These are phyloP conservation scores for Ustilago nuda DNA, from an alignment of 1,284 basidiomycete species.

Conservation along the genomic window DNA sequence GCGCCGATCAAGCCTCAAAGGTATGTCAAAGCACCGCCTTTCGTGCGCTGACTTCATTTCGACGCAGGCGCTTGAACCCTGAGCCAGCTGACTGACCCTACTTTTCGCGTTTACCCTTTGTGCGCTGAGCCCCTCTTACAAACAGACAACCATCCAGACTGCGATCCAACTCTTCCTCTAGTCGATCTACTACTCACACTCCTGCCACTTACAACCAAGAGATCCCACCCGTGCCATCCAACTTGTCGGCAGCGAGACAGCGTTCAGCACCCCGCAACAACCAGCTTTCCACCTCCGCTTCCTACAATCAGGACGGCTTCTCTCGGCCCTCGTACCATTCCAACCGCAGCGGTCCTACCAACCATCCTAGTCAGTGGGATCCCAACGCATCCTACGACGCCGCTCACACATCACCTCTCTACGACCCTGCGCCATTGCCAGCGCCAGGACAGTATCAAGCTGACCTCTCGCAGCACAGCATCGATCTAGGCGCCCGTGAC, in stretches of 20 bases:
- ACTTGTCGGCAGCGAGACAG: constrained; percentile 29
- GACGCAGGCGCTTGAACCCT: background rate
- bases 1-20: constrained; percentile 39
- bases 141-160: constrained; percentile 34
- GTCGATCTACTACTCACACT: constrained; percentile 17
- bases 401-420: constrained; percentile 25
- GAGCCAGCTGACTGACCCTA: background rate
- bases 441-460: constrained; percentile 18
- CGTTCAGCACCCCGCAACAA: constrained; percentile 3
- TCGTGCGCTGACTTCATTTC: constrained; percentile 1
- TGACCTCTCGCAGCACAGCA: constrained; percentile 29
- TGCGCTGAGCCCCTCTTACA: background rate
- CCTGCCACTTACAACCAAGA: constrained; percentile 22
- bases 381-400: constrained; percentile 43
- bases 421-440: constrained; percentile 29
- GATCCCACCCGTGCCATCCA: constrained; percentile 37
- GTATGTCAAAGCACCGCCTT: constrained; percentile 13
- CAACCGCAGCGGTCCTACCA: constrained; percentile 7
- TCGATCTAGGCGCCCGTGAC: constrained; percentile 33
- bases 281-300: constrained; percentile 6
- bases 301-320: constrained; percentile 21
- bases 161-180: constrained; percentile 32
- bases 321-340: constrained; percentile 20
- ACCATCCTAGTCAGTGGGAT: constrained; percentile 39
- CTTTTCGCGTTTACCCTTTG: background rate